phyloP scores from a whole-genome alignment of 371 early-diverging fungal genomes.

The Sporodiniella umbellata region DNA sequence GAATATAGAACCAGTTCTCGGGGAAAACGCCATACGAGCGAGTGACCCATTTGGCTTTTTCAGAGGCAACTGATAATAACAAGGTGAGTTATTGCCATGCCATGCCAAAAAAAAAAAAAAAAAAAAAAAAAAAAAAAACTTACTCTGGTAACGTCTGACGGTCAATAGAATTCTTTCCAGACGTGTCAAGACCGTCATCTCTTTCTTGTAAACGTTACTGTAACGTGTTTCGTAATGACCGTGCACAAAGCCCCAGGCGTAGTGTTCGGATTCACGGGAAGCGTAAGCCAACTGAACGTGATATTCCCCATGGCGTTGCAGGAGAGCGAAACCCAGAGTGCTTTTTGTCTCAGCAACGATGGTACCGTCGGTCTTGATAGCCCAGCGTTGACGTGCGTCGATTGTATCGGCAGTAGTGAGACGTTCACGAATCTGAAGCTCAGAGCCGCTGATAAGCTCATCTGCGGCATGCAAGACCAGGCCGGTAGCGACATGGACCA shows the following conservation, averaged over 20 bases:
- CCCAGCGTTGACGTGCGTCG: constrained; percentile 38
- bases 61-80: constrained; percentile 8
- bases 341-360: constrained; percentile 24
- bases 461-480: constrained; percentile 36
- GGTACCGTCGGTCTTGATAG: constrained; percentile 36
- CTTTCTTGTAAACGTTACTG: constrained; percentile 30
- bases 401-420: constrained; percentile 4
- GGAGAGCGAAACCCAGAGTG: constrained; percentile 29
- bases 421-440: constrained; percentile 28
- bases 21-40: constrained; percentile 38
- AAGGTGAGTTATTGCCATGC: too few species aligned
- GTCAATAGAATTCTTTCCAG: constrained; percentile 30
- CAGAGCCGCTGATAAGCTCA: constrained; percentile 27
- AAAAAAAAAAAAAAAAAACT: neutral
- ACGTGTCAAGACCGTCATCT: constrained; percentile 17
- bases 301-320: constrained; percentile 13
- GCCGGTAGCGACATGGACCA: constrained; percentile 47
- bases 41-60: constrained; percentile 26
- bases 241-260: constrained; percentile 28
- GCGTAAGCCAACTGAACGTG: constrained; percentile 26
- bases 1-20: constrained; percentile 42
- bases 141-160: constrained; percentile 8
- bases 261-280: constrained; percentile 21
- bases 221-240: constrained; percentile 29
- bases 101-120: too few species aligned